Evolutionary conservation across 2,329 filamentous ascomycete species (phyloP).

Genomic region (Catunica adiposa): DNA sequence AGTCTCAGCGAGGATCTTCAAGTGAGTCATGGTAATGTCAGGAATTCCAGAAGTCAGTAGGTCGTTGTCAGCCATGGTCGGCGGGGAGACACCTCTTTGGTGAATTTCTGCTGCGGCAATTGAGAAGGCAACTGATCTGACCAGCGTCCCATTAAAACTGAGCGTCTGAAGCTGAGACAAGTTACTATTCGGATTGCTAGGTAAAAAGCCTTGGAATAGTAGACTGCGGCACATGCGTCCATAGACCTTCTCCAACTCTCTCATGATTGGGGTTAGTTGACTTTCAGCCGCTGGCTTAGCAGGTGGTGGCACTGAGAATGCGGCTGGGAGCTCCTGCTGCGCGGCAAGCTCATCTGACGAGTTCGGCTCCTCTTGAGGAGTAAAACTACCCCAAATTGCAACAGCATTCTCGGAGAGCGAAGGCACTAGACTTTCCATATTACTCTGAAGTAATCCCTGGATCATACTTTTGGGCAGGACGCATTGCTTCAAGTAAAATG

Average conservation of each 20-base stretch:
- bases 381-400: background rate
- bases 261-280: conserved; percentile 21
- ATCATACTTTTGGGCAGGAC: background rate
- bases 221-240: conserved; percentile 43
- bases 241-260: conserved; percentile 44
- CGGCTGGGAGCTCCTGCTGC: background rate
- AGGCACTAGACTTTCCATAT: background rate
- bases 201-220: conserved; percentile 35
- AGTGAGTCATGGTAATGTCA: conserved; percentile 66
- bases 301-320: background rate
- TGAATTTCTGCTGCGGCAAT: conserved; percentile 83
- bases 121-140: conserved; percentile 59
- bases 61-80: background rate
- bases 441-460: background rate
- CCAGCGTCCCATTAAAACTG: conserved; percentile 40
- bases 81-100: conserved; percentile 58
- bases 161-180: conserved; percentile 23
- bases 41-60: conserved; percentile 35
- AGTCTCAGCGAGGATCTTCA: conserved; percentile 79
- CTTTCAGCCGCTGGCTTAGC: conserved; percentile 15
- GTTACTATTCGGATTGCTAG: conserved; percentile 20
- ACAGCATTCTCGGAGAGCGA: background rate
- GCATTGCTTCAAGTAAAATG: conserved; percentile 2
- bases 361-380: background rate
- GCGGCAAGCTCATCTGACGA: background rate